Percentiles rank a stretch among this genome's conserved stretches.
phyloP scores from a whole-genome alignment of 2,329 filamentous ascomycete species.

The Penicillium sp. region DNA sequence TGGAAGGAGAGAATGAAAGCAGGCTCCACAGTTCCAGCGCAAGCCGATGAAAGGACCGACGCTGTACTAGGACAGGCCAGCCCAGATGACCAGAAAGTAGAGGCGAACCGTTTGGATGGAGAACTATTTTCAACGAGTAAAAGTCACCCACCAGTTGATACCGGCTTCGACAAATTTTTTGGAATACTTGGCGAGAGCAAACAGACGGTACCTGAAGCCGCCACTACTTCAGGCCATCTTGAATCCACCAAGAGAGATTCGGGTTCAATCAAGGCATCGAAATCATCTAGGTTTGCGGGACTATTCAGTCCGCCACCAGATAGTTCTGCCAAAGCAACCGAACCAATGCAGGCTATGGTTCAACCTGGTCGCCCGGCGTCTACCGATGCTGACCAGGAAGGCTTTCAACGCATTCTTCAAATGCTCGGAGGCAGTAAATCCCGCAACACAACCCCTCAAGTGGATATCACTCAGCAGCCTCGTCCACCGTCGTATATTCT shows the following conservation, averaged over 20 bases:
- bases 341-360: conserved; percentile 19
- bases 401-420: conserved; percentile 75
- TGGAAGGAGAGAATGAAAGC: conserved; percentile 92
- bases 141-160: conserved; percentile 61
- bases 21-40: conserved; percentile 40
- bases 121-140: conserved; percentile 54
- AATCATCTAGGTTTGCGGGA: conserved; percentile 81
- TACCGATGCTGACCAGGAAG: conserved; percentile 70
- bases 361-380: conserved; percentile 36
- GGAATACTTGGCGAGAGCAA: conserved; percentile 54
- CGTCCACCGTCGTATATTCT: conserved; percentile 28
- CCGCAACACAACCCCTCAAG: conserved; percentile 43
- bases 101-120: conserved; percentile 39
- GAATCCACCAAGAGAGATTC: conserved; percentile 41
- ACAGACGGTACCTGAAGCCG: conserved; percentile 31
- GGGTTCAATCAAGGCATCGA: conserved; percentile 50
- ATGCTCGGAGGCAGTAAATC: conserved; percentile 65
- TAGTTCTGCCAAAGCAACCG: conserved; percentile 43
- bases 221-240: conserved; percentile 34
- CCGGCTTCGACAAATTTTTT: conserved; percentile 75
- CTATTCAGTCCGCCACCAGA: conserved; percentile 65
- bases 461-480: conserved; percentile 30
- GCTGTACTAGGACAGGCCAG: conserved; percentile 20
- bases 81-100: conserved; percentile 31
- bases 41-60: conserved; percentile 45